Base-by-base conservation (phyloP, 768 basidiomycete genomes). In the Leucocoprinus sp. region DNA sequence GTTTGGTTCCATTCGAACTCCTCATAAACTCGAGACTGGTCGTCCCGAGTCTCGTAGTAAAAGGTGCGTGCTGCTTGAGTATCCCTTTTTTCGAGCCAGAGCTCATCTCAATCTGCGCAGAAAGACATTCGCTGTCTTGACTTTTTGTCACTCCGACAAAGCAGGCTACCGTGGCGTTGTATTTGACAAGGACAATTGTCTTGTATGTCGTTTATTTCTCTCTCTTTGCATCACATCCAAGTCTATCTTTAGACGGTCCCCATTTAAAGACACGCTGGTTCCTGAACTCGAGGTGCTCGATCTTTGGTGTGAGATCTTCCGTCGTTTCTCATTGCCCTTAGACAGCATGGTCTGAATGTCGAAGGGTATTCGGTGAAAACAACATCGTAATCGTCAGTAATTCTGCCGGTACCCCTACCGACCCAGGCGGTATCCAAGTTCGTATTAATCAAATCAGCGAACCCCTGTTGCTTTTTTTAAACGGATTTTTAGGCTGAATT, bases 141-240 rank as follows among this genome's bases (percentile, higher is more conserved):
- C 62, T 92, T 90, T 69, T 54, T 54, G 7, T 79, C 79, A 28
- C 68, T 98, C 29, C 74, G 74, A 46, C n/a, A 69, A 70, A 46
- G 78, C 81, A 6, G 92, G 93, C 4, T 93, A 90, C 59, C 76
- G 80, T 37, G 92, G 87, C n/a, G 88, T 84, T 2, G 80, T 99
- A 1, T 85, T 98, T 54, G 95, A 98, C 73, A 97, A 98, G 65
- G 95, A 99, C 59, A 98, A 99, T 55, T 98, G 95, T 58, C 65
- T 98, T 53, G 95, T 90, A 52, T 22, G 84, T 66, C 3, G 14
- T 18, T 38, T 42, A 17, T 24, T 11, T 14, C 4, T 15, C 7
- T 40, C 34, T 31, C 11, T 18, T 14, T 23, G 4, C 2, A 3
- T 43, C 15, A 9, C 29, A 17, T 33, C 48, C 15, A 28, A 24